phyloP scores from a whole-genome alignment of 2,329 filamentous ascomycete species.

The Tolypocladium capitatum region DNA sequence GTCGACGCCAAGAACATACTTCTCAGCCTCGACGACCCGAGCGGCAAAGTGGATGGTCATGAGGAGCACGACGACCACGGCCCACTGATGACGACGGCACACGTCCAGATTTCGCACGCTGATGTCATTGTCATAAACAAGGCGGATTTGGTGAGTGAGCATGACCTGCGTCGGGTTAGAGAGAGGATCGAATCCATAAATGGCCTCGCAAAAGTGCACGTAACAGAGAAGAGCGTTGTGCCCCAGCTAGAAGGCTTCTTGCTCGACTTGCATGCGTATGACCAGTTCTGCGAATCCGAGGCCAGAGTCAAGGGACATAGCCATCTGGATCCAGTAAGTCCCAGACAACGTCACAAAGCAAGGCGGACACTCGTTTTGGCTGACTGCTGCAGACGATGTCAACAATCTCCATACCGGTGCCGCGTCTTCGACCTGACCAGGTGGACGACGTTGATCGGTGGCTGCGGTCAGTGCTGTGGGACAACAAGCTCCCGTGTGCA shows the following conservation, averaged over 20 bases:
- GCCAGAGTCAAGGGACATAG: constrained; percentile 69
- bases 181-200: constrained; percentile 75
- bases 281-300: constrained; percentile 62
- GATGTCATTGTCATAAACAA: constrained; percentile 96
- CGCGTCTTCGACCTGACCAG: constrained; percentile 41
- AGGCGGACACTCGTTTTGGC: neutral
- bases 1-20: constrained; percentile 92
- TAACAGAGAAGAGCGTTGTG: constrained; percentile 68
- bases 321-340: constrained; percentile 70
- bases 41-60: constrained; percentile 37
- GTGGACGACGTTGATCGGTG: constrained; percentile 61
- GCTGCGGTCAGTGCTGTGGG: constrained; percentile 78
- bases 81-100: constrained; percentile 75
- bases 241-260: constrained; percentile 75
- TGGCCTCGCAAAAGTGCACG: constrained; percentile 68
- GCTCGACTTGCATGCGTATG: constrained; percentile 85
- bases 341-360: neutral
- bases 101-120: constrained; percentile 92
- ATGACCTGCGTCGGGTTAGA: constrained; percentile 56
- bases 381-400: constrained; percentile 54
- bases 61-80: constrained; percentile 41
- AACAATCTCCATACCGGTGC: constrained; percentile 61
- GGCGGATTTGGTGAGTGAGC: constrained; percentile 61
- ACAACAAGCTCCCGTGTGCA: constrained; percentile 44
- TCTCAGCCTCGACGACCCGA: constrained; percentile 62